Percentiles rank a stretch among this genome's conserved stretches.
phyloP scores from a whole-genome alignment of 73 alveolate genomes.

The Tetrahymena thermophila region DNA sequence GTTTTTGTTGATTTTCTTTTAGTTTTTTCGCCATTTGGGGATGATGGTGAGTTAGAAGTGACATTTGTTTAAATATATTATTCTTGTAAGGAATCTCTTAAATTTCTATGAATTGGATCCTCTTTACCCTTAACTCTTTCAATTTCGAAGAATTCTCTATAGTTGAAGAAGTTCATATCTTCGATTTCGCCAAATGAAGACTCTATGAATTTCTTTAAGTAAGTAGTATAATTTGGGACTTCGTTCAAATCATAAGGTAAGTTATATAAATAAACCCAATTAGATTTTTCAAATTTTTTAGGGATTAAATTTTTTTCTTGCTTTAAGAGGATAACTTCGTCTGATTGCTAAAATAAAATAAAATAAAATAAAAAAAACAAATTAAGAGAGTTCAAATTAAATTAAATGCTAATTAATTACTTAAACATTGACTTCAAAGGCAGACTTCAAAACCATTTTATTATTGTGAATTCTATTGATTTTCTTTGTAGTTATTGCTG shows the following conservation, averaged over 20 bases:
- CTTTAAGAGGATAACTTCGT: not conserved
- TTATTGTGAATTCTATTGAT: not conserved
- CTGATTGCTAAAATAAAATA: not conserved
- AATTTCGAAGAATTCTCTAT: not conserved
- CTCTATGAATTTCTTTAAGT: not conserved
- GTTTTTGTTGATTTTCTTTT: not conserved
- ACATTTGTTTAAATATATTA: not conserved
- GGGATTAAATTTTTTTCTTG: not conserved
- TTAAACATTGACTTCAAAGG: not conserved
- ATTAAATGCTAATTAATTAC: not conserved
- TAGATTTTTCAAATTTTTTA: not conserved
- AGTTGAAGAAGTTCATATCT: not conserved
- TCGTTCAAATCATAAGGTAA: not conserved
- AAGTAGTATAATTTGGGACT: not conserved
- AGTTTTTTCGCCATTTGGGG: not conserved
- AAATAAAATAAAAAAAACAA: no score
- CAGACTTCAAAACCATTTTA: not conserved
- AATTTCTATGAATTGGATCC: not conserved
- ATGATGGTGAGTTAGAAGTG: not conserved
- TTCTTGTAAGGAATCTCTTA: not conserved
- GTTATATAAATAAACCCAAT: not conserved
- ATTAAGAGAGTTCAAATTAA: not conserved
- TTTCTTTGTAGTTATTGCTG: not conserved
- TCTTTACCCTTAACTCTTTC: not conserved
- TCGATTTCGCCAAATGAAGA: not conserved